phyloP scores from a whole-genome alignment of 192 early-diverging fungal genomes.

The Lobosporangium transversale region DNA sequence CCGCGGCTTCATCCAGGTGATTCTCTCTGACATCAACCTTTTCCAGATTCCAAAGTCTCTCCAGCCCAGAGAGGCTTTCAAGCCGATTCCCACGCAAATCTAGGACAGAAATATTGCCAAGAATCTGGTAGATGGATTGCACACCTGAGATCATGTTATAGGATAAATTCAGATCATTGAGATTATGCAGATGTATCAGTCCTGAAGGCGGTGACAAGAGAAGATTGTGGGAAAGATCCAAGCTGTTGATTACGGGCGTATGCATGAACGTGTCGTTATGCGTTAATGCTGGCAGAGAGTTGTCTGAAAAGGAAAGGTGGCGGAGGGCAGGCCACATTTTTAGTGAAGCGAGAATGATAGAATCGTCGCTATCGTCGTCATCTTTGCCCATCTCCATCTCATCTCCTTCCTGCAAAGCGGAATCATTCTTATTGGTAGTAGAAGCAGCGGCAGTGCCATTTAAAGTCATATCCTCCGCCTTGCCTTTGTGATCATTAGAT shows the following conservation, averaged over 20 bases:
- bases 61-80: conserved; percentile 61
- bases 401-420: neutral
- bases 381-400: neutral
- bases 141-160: conserved; percentile 68
- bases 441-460: neutral
- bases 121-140: conserved; percentile 59
- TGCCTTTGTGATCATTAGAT: neutral
- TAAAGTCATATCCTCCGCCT: neutral
- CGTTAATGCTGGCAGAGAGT: conserved; percentile 55
- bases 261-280: conserved; percentile 47
- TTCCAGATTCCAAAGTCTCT: conserved; percentile 65
- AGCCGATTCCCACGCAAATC: conserved; percentile 64
- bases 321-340: conserved; percentile 55
- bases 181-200: conserved; percentile 57
- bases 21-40: conserved; percentile 65
- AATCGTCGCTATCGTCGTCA: conserved; percentile 11
- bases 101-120: conserved; percentile 63
- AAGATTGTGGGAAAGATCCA: conserved; percentile 65
- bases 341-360: conserved; percentile 24
- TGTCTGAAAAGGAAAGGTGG: conserved; percentile 61
- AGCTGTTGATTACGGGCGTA: conserved; percentile 53
- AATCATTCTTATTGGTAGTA: neutral
- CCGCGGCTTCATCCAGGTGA: conserved; percentile 58
- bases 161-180: conserved; percentile 60
- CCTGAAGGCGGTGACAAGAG: conserved; percentile 59